Evolutionary conservation across 768 basidiomycete genomes (phyloP), one percentile per base, ranked within the genome.

Genomic region (Suillus decipiens): DNA sequence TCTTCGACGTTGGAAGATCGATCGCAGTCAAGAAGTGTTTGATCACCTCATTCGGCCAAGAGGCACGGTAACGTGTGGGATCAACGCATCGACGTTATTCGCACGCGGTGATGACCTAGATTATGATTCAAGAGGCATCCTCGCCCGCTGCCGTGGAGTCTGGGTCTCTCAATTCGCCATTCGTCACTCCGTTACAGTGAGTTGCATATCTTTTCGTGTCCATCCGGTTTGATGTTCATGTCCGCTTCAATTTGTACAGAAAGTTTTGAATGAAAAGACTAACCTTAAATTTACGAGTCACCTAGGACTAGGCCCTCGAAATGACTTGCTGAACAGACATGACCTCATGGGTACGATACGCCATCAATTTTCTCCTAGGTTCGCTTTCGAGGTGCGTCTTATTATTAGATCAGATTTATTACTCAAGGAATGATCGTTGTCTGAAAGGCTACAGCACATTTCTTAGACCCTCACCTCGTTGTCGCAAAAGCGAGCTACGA

Each of bases 291-390:
- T 86, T 31, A 75, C 77, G 59, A 77, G 79, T 45, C 76, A 76
- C 61, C 75, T 80, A 67, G 76, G 73, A 39, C 53, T 66, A 2
- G 65, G 67, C 37, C 14, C 67, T 57, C 65, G 63, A 58, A 66
- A 43, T 65, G 19, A 39, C 37, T 17, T 62, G 12, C 67, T 66
- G 50, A 71, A 68, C 24, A 68, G 74, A 11, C 80, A 80, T 17
- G 82, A 81, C 62, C 71, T 95, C 43, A 71, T 85, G 31, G 91
- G 90, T 42, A 92, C 92, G 2, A 74, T 95, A 55, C 84, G 83
- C 62, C 89, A 94, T 73, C 90, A 92, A 68, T 86, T 86, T 70
- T 91, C 90, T 34, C 89, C 91, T 15, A 83, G 85, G 57, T 69
- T 86, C 62, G 72, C 73, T 50, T 76, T 81, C n/a, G 77, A 81